Conservation (phyloP, 768 basidiomycete genomes). For the Ramaria sp. region DNA sequence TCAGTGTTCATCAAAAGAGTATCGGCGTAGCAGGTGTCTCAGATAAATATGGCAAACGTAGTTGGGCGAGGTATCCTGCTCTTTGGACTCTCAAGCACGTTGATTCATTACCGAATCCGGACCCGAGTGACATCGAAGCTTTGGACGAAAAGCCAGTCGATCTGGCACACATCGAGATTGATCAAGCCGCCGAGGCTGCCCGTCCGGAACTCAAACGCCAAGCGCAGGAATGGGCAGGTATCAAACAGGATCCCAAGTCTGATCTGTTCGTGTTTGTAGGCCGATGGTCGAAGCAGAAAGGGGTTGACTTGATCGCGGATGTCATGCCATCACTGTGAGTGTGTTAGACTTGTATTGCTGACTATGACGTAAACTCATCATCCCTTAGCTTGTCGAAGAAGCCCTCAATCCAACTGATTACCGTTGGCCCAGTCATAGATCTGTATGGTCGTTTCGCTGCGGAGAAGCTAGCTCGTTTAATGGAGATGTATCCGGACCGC, state of each 20-base stretch:
- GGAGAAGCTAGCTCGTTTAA: conserved; percentile 83
- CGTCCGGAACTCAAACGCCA: conserved; percentile 86
- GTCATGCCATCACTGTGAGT: conserved; percentile 83
- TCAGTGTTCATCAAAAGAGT: conserved; percentile 87
- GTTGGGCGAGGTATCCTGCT: conserved; percentile 94
- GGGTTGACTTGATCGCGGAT: conserved; percentile 94
- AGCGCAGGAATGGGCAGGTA: conserved; percentile 91
- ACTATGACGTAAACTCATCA: conserved; percentile 2
- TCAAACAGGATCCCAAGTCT: conserved; percentile 82
- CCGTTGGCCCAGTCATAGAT: conserved; percentile 92
- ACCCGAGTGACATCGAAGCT: conserved; percentile 90
- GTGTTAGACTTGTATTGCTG: conserved; percentile 1
- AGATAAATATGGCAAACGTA: conserved; percentile 95
- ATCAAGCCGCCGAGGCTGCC: conserved; percentile 74
- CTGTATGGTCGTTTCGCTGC: conserved; percentile 92
- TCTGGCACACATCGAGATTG: conserved; percentile 65
- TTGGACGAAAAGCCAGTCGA: conserved; percentile 69
- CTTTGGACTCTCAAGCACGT: conserved; percentile 94
- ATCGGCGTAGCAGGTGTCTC: conserved; percentile 94
- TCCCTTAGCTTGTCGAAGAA: conserved; percentile 66
- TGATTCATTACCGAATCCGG: conserved; percentile 90
- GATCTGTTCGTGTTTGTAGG: conserved; percentile 95
- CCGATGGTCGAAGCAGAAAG: conserved; percentile 97
- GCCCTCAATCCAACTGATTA: conserved; percentile 74
- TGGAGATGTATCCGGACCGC: conserved; percentile 91